A percentile compares a stretch with the other conserved stretches of the same genome.
phyloP scores from a whole-genome alignment of 129 eudicot genomes.

The Cynara cardunculus region DNA sequence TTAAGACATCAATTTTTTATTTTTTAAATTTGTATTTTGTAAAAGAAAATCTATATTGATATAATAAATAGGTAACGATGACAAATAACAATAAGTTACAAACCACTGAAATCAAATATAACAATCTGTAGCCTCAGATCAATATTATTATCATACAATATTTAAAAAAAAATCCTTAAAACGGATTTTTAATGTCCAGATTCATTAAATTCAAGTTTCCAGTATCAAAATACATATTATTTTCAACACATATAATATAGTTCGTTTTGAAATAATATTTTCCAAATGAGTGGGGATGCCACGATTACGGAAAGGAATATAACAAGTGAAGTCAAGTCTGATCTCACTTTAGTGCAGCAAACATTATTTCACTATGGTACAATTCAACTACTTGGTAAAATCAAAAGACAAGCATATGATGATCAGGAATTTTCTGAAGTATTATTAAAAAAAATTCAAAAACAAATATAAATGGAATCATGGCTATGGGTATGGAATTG shows the following conservation, averaged over 20 bases:
- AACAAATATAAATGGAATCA: background rate
- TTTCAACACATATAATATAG: background rate
- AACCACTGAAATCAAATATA: no score
- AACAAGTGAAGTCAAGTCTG: constrained; percentile 32
- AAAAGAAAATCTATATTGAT: no score
- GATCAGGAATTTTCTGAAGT: background rate
- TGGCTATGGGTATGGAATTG: constrained; percentile 5
- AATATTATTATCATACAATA: background rate
- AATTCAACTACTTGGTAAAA: background rate
- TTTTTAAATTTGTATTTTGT: no score
- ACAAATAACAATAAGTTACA: no score
- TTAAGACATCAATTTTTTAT: no score
- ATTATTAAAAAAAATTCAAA: background rate
- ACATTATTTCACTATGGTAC: background rate
- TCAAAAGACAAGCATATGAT: background rate
- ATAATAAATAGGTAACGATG: no score
- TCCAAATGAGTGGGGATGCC: background rate
- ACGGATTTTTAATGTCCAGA: background rate
- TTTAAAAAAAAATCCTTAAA: background rate
- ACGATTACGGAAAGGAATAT: background rate
- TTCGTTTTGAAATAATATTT: background rate
- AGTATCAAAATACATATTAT: background rate
- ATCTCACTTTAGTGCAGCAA: constrained; percentile 26
- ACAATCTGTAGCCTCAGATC: background rate
- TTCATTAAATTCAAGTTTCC: background rate